Conservation (phyloP, 2,329 filamentous ascomycete species). For the Colletotrichum euphorbiae region DNA sequence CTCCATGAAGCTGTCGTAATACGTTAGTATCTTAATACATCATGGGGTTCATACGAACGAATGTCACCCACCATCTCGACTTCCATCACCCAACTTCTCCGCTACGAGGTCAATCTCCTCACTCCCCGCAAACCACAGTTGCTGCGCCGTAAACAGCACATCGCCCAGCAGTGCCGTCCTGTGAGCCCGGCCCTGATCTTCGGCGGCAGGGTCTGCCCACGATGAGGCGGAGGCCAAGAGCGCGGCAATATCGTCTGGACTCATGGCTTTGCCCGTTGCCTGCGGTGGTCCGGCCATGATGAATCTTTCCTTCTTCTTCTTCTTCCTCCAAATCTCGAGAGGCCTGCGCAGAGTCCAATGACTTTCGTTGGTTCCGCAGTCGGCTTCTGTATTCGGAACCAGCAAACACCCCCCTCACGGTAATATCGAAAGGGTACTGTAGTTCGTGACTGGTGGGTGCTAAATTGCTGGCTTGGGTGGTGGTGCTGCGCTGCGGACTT, state of each 20-base stretch:
- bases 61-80: constrained; percentile 64
- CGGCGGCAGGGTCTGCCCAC: constrained; percentile 13
- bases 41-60: not conserved
- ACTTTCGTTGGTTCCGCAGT: not conserved
- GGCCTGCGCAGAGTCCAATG: not conserved
- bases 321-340: not conserved
- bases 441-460: constrained; percentile 4
- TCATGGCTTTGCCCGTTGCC: constrained; percentile 12
- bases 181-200: constrained; percentile 19
- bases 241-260: constrained; percentile 20
- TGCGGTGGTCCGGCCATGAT: constrained; percentile 22
- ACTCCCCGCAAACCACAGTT: constrained; percentile 55
- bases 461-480: not conserved
- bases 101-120: constrained; percentile 59
- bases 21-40: constrained; percentile 37
- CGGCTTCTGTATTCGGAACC: not conserved
- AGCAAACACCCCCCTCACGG: not conserved
- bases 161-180: constrained; percentile 36
- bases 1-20: constrained; percentile 64
- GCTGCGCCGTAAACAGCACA: constrained; percentile 53
- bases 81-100: constrained; percentile 66
- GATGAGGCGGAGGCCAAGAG: constrained; percentile 28
- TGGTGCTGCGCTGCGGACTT: not conserved
- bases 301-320: not conserved
- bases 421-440: not conserved